Evolutionary conservation across 1,139 yeast genomes (phyloP).

Genomic region (Suhomyces maxii): DNA sequence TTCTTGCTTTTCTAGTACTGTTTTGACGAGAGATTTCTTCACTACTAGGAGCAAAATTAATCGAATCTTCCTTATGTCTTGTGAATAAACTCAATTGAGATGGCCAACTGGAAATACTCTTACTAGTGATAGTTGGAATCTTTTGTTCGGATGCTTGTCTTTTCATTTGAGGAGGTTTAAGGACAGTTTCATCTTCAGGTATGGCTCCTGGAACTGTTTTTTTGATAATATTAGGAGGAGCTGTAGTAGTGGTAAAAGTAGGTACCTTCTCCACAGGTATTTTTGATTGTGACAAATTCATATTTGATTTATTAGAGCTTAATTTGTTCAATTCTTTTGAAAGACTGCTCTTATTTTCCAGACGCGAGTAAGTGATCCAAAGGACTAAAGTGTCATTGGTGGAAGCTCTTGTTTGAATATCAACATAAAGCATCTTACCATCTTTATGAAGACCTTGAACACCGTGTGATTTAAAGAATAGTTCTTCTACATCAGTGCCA

Average conservation of each 20-base stretch:
- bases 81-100: slow-evolving; percentile 57
- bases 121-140: slow-evolving; percentile 1
- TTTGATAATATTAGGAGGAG: not conserved
- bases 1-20: slow-evolving; percentile 38
- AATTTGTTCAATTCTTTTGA: slow-evolving; percentile 28
- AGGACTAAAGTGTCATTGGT: slow-evolving; percentile 59
- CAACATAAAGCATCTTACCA: slow-evolving; percentile 64
- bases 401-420: slow-evolving; percentile 77
- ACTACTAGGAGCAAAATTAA: slow-evolving; percentile 34
- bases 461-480: slow-evolving; percentile 64
- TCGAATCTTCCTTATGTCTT: slow-evolving; percentile 33
- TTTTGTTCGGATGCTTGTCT: not conserved
- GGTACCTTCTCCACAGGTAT: not conserved
- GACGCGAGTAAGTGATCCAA: slow-evolving; percentile 87
- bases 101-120: slow-evolving; percentile 37
- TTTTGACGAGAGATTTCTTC: slow-evolving; percentile 36
- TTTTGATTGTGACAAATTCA: slow-evolving; percentile 13
- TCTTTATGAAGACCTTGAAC: slow-evolving; percentile 68
- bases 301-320: slow-evolving; percentile 21
- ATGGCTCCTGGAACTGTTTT: not conserved
- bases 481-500: slow-evolving; percentile 22
- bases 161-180: not conserved
- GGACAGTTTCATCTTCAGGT: not conserved
- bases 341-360: slow-evolving; percentile 22
- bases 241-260: not conserved